Percentiles rank a stretch among this genome's conserved stretches.
phyloP scores from a whole-genome alignment of 2,329 filamentous ascomycete genomes.

The Claviceps sp. region DNA sequence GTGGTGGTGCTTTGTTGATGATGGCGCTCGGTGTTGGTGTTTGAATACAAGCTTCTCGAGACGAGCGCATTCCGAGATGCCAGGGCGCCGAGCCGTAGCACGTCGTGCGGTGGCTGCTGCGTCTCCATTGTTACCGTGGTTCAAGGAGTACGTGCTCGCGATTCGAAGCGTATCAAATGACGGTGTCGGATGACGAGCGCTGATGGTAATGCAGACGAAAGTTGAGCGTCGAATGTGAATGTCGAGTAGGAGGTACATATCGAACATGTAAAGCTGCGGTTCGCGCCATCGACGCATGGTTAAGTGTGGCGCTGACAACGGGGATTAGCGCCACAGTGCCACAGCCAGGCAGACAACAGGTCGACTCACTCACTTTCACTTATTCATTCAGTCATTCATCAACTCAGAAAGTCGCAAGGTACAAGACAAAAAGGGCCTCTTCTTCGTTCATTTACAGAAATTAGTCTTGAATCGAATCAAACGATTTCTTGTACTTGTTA shows the following conservation, averaged over 20 bases:
- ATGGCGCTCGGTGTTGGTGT: constrained; percentile 10
- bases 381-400: neutral
- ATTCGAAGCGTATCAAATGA: neutral
- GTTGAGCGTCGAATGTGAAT: too few relatives aligned
- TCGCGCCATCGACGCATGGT: too few relatives aligned
- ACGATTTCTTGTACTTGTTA: too few relatives aligned
- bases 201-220: neutral
- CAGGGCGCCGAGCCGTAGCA: constrained; percentile 21
- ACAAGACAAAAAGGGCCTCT: neutral
- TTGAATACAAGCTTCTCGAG: constrained; percentile 20
- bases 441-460: neutral
- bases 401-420: neutral
- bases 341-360: neutral
- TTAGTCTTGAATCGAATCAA: too few relatives aligned
- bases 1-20: constrained; percentile 3
- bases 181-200: neutral
- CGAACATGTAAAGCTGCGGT: too few relatives aligned
- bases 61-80: constrained; percentile 21
- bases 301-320: constrained; percentile 14
- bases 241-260: too few relatives aligned
- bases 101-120: constrained; percentile 17
- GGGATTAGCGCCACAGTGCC: constrained; percentile 2
- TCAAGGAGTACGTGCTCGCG: too few relatives aligned
- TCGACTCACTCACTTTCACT: neutral
- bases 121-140: constrained; percentile 19